Evolutionary conservation across 805 yeast genomes (phyloP), one percentile per base, ranked within the genome.

Genomic region (Metschnikowia reukaufii): DNA sequence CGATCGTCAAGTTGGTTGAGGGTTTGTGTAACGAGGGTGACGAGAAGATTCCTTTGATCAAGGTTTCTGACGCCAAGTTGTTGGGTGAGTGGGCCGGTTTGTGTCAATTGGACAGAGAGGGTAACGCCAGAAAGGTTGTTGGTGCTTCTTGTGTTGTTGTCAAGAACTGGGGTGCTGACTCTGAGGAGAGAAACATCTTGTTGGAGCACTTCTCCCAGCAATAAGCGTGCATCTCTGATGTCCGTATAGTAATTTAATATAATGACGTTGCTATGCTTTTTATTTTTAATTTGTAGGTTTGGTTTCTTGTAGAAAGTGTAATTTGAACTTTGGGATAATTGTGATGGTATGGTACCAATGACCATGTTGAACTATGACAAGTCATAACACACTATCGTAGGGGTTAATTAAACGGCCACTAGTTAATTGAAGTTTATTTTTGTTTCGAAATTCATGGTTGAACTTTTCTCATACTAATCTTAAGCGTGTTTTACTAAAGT

Each of bases 71-170:
- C 74, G 97, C 98, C 73, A 94, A 94, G 86, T 88, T 89, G 82
- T 85, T 94, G 74, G 99, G 99, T 84, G 98, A 94, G 84, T 94
- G 99, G 99, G 98, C 98, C 71, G 99, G 99, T 87, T 83, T 94
- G 66, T 94, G 97, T 83, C 89, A 90, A 81, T 85, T 92, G 70
- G 98, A 94, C 95, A 89, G 97, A 81, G 98, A 94, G 70, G 99
- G 99, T 81, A 90, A 92, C 83, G 97, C 98, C 80, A 90, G 97
- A 84, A 94, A 94, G 89, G 98, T 94, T 68, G 99, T 94, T 75
- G 99, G 99, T 81, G 96, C 97, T 78, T 91, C 98, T 67, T 92
- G 96, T 79, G 97, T 92, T 73, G 99, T 94, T 68, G 88, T 94
- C 84, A 91, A 88, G 85, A 86, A 90, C 96, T 94, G 98, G 98